Percentiles rank a stretch among this genome's conserved stretches.
Conservation (phyloP, 2,329 filamentous ascomycete species). For the Ophiosphaerella korrae region DNA sequence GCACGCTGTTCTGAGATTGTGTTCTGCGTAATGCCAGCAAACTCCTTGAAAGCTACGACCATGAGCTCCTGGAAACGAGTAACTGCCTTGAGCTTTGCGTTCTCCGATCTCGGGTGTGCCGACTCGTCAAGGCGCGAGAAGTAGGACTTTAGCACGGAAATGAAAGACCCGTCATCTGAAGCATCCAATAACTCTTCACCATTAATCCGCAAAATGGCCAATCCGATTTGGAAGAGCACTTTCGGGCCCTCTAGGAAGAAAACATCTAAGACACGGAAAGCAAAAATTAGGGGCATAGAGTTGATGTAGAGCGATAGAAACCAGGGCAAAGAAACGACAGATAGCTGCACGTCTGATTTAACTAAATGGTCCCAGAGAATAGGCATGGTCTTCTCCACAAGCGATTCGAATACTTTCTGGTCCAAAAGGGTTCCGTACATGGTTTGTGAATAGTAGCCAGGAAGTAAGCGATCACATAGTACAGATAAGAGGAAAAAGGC, state of each 20-base stretch:
- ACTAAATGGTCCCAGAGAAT: constrained; percentile 98
- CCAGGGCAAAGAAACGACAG: constrained; percentile 96
- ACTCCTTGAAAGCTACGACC: constrained; percentile 99
- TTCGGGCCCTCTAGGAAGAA: constrained; percentile 99
- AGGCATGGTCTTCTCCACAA: constrained; percentile 99
- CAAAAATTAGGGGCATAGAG: constrained; percentile 98
- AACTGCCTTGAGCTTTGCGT: constrained; percentile 89
- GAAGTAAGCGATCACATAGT: constrained; percentile 88
- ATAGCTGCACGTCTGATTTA: constrained; percentile 94
- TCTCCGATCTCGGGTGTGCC: constrained; percentile 93
- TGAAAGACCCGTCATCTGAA: constrained; percentile 92
- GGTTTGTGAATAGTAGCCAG: constrained; percentile 96
- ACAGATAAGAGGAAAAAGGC: constrained; percentile 93
- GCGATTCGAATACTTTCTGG: constrained; percentile 94
- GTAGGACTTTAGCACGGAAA: constrained; percentile 93
- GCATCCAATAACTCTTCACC: constrained; percentile 94
- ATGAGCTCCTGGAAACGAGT: constrained; percentile 97
- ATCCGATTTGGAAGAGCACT: constrained; percentile 92
- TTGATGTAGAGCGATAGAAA: constrained; percentile 98
- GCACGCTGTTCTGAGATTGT: constrained; percentile 86
- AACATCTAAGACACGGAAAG: constrained; percentile 93
- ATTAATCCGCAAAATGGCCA: constrained; percentile 97
- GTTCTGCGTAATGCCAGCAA: constrained; percentile 90
- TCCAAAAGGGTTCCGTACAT: constrained; percentile 99
- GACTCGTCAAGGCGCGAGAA: constrained; percentile 93